Evolutionary conservation across 441 rosid species (phyloP).

Genomic region (Populus hybrid): DNA sequence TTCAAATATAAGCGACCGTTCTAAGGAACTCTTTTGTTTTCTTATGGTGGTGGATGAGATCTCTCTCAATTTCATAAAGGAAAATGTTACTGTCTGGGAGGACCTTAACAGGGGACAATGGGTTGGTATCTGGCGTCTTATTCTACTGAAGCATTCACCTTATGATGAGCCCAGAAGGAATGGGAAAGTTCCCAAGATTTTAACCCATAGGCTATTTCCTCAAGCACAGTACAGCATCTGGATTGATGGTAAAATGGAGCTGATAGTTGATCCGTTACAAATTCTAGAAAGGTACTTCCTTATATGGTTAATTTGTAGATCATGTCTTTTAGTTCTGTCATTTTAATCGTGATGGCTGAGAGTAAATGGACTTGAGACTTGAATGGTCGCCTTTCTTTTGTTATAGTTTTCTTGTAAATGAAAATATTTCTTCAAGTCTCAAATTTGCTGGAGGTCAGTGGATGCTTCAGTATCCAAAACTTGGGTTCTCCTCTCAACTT

Average conservation of each 20-base stretch:
- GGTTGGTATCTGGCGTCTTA: conserved; percentile 95
- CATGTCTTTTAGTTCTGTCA: not conserved
- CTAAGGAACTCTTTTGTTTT: conserved; percentile 82
- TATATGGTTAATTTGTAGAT: not conserved
- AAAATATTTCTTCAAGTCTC: not conserved
- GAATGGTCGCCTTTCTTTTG: not conserved
- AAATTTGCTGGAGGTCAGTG: not conserved
- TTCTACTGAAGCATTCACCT: conserved; percentile 72
- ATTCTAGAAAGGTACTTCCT: conserved; percentile 76
- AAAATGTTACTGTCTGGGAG: conserved; percentile 59
- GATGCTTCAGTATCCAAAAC: not conserved
- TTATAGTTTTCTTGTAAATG: not conserved
- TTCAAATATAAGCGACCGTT: conserved; percentile 68
- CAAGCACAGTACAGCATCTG: conserved; percentile 93
- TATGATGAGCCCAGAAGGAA: conserved; percentile 97
- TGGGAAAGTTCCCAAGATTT: conserved; percentile 94
- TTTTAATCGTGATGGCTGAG: not conserved
- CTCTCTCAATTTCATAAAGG: conserved; percentile 60
- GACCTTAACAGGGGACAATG: conserved; percentile 67
- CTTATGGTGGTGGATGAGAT: conserved; percentile 87
- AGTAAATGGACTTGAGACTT: not conserved
- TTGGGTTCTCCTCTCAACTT: not conserved
- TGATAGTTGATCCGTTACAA: conserved; percentile 80
- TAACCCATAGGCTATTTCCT: conserved; percentile 96
- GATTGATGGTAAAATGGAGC: conserved; percentile 99